Conservation (phyloP, 352 stramenopile species). For the Phytophthora fragariae region DNA sequence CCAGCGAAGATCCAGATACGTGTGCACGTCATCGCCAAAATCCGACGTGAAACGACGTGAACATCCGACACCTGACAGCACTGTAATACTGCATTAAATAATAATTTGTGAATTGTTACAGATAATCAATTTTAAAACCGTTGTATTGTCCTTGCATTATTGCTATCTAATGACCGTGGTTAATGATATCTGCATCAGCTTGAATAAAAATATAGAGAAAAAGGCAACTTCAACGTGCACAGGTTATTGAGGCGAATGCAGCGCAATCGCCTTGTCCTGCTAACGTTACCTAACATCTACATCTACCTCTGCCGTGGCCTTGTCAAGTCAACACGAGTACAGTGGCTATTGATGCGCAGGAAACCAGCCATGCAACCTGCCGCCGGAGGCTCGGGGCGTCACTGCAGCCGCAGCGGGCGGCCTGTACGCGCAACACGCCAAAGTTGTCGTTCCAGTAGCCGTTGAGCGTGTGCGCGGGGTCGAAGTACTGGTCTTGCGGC, state of each 20-base stretch:
- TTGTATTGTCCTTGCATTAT: no score
- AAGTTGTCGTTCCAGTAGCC: slow-evolving; percentile 78
- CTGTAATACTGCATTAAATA: background rate
- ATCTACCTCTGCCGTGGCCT: background rate
- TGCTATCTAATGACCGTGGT: no score
- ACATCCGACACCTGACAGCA: background rate
- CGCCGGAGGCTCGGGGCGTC: background rate
- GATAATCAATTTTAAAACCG: no score
- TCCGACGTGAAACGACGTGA: slow-evolving; percentile 19
- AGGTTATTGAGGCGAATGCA: background rate
- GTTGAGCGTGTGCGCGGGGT: slow-evolving; percentile 57
- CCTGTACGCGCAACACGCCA: slow-evolving; percentile 54
- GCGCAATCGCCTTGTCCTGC: background rate
- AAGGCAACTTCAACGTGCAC: slow-evolving; percentile 3
- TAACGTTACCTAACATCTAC: background rate
- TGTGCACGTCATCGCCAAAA: background rate
- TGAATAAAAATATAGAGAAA: background rate
- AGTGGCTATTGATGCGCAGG: background rate
- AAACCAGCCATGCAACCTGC: slow-evolving; percentile 8
- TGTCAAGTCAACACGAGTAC: slow-evolving; percentile 16
- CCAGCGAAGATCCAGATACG: slow-evolving; percentile 7
- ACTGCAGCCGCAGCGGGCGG: slow-evolving; percentile 69
- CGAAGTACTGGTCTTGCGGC: slow-evolving; percentile 69
- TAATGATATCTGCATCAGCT: background rate
- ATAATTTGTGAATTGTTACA: background rate